phyloP scores from a whole-genome alignment of 2,329 filamentous ascomycete species.

The Aureobasidium sp. region DNA sequence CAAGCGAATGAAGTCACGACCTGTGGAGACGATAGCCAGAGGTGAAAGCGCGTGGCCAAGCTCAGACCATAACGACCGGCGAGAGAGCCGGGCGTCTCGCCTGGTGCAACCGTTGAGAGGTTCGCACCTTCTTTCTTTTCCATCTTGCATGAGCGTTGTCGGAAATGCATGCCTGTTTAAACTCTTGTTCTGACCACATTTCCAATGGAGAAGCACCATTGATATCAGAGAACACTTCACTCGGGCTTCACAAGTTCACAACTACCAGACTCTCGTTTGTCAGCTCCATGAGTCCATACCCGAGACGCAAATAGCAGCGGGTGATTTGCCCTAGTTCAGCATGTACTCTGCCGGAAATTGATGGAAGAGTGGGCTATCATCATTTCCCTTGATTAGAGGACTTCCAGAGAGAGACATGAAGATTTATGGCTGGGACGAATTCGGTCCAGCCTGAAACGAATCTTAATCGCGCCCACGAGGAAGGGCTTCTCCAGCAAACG shows the following conservation, averaged over 20 bases:
- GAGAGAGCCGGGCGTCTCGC: slow-evolving; percentile 5
- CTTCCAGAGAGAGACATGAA: slow-evolving; percentile 8
- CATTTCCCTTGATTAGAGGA: slow-evolving; percentile 11
- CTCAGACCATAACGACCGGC: not conserved
- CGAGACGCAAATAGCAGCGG: slow-evolving; percentile 6
- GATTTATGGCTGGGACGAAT: not conserved
- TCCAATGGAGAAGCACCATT: not conserved
- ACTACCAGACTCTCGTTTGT: no score
- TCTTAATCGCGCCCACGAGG: not conserved
- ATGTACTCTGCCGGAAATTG: not conserved
- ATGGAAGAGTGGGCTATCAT: not conserved
- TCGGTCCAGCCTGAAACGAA: slow-evolving; percentile 11
- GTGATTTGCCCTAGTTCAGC: slow-evolving; percentile 1
- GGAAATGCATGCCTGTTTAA: slow-evolving; percentile 8
- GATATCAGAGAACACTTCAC: no score
- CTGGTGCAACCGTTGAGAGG: not conserved
- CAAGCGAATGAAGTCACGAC: slow-evolving; percentile 4
- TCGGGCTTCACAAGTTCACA: no score
- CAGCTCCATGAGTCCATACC: no score
- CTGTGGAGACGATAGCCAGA: not conserved
- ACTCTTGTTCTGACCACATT: slow-evolving; percentile 6
- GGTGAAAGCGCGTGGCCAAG: not conserved
- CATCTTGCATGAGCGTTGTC: not conserved
- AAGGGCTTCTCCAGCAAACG: slow-evolving; percentile 8
- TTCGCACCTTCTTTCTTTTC: not conserved